Conservation (phyloP, 176 grass and related monocot genomes). For the Pontederia paniculata region DNA sequence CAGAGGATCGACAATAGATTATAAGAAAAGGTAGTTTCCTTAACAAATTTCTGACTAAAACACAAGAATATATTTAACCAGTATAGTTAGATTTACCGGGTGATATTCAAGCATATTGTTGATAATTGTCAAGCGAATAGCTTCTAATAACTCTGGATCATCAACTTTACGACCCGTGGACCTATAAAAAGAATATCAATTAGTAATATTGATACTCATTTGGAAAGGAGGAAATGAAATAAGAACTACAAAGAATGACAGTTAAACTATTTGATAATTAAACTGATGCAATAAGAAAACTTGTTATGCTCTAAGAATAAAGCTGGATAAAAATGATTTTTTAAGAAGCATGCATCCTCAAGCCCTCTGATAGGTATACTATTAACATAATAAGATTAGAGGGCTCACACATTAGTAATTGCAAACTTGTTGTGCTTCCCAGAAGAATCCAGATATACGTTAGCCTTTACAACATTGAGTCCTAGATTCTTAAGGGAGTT, state of each 20-base stretch:
- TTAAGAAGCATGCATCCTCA: no score
- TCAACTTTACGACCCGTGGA: conserved; percentile 86
- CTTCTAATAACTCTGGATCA: conserved; percentile 92
- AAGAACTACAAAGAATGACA: no score
- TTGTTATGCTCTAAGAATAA: background rate
- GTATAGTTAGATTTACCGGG: conserved; percentile 40
- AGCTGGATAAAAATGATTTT: no score
- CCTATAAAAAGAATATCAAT: conserved; percentile 40
- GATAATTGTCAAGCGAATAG: conserved; percentile 89
- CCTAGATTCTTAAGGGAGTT: conserved; percentile 72
- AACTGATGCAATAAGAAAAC: conserved; percentile 24
- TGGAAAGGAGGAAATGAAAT: no score
- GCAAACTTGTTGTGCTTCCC: conserved; percentile 85
- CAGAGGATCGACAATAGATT: conserved; percentile 11
- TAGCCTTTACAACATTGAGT: conserved; percentile 93
- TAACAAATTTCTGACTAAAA: no score
- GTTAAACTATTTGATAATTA: no score
- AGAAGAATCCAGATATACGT: conserved; percentile 73
- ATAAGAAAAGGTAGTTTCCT: no score
- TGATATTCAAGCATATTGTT: conserved; percentile 94
- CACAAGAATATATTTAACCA: background rate
- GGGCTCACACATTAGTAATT: conserved; percentile 71
- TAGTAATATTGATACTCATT: no score
- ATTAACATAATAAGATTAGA: conserved; percentile 15
- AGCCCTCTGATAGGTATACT: background rate